Evolutionary conservation across 2,329 filamentous ascomycete genomes (phyloP), one percentile per base, ranked within the genome.

Genomic region (Cylindrodendrum hubeiense): DNA sequence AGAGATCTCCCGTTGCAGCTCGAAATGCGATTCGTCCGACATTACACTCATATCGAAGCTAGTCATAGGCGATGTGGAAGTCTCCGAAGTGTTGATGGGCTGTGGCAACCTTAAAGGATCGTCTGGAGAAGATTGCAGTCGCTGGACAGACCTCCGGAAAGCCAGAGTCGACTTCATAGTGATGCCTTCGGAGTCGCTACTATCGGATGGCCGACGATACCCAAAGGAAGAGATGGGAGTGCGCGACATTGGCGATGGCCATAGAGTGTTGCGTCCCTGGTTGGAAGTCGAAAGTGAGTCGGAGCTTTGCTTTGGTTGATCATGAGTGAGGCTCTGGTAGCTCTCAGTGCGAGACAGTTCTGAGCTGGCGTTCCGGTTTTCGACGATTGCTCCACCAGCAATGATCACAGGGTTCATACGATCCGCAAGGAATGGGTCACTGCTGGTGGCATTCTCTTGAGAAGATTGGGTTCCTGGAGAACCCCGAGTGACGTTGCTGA

Each of bases 351-450:
- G 81, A 52, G 71, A 76, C 28, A 88, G 70, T 13, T 88, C 86
- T 15, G 80, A 78, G 69, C 83, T 84, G 2, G 80, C 74, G 69
- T 91, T 91, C 41, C 83, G 80, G 71, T 90, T 91, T 72, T 90
- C 86, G 41, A 90, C 77, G 7, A 91, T 78, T 65, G 86, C 87
- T 28, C 89, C 90, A 8, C 89, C 90, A 12, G 88, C 84, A 71
- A 92, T 91, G 43, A 91, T 83, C 13, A 91, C 89, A 2, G 89
- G 90, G 57, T 88, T 89, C 79, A 91, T 87, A 13, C 89, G 84
- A 58, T 90, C 86, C 26, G 85, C 79, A 13, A 91, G 77, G 68
- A 91, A 92, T 0, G 86, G 80, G 66, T 91, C 89, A 28, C 77
- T 80, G 65, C 80, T 85, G 13, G 77, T 73, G 41, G 85, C 75